phyloP scores from a whole-genome alignment of 1,284 basidiomycete genomes.

The Trametes pubescens region DNA sequence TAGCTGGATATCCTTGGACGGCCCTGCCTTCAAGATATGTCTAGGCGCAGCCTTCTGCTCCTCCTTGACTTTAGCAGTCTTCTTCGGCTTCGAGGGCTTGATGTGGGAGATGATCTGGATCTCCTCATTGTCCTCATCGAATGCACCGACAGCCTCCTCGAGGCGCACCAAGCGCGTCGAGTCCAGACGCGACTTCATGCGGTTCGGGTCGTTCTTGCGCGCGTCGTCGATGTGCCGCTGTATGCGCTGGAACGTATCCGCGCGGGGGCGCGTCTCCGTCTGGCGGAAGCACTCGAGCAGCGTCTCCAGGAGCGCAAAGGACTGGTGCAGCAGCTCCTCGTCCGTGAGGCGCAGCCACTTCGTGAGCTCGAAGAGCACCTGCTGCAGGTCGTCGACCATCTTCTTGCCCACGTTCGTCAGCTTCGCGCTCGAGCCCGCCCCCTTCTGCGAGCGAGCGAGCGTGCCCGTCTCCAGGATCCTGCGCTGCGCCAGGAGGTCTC shows the following conservation, averaged over 20 bases:
- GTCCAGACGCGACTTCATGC: slow-evolving; percentile 63
- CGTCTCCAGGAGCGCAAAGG: slow-evolving; percentile 82
- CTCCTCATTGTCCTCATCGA: slow-evolving; percentile 65
- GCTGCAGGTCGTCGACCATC: slow-evolving; percentile 83
- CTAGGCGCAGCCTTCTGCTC: slow-evolving; percentile 21
- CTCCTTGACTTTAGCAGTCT: slow-evolving; percentile 17
- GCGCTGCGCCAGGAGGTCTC: slow-evolving; percentile 84
- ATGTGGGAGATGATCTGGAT: slow-evolving; percentile 46
- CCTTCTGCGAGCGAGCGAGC: slow-evolving; percentile 44
- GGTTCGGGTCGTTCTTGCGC: slow-evolving; percentile 53
- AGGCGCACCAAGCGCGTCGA: slow-evolving; percentile 61
- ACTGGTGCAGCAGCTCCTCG: slow-evolving; percentile 87
- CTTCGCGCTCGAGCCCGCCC: slow-evolving; percentile 39
- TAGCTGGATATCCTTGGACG: slow-evolving; percentile 16
- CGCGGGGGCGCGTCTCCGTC: slow-evolving; percentile 58
- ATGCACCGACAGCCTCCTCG: slow-evolving; percentile 64
- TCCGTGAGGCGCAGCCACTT: slow-evolving; percentile 93
- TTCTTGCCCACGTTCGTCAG: slow-evolving; percentile 64
- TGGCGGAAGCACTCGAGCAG: slow-evolving; percentile 76
- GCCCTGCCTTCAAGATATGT: slow-evolving; percentile 19
- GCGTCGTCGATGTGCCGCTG: slow-evolving; percentile 66
- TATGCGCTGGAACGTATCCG: slow-evolving; percentile 61
- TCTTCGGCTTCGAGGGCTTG: slow-evolving; percentile 18
- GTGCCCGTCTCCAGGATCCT: slow-evolving; percentile 80
- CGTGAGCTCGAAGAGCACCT: slow-evolving; percentile 79